Percentiles rank a stretch among this genome's conserved stretches.
These are phyloP conservation scores for Aspergillus campestris DNA, from an alignment of 495 filamentous ascomycete genomes.

Conservation along the genomic window DNA sequence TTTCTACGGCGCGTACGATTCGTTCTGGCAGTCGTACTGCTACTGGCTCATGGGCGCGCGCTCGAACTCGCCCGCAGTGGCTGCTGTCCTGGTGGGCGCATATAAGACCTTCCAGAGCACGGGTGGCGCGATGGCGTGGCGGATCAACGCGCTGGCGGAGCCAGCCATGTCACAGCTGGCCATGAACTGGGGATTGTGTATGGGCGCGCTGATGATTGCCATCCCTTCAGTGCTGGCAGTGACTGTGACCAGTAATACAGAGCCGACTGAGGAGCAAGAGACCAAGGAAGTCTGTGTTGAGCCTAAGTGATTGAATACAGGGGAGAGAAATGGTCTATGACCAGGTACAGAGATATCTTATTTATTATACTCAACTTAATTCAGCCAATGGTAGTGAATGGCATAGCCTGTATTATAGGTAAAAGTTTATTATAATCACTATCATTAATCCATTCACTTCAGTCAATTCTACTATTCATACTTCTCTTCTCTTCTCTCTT, in stretches of 20 bases:
- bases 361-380: too few relatives aligned
- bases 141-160: constrained; percentile 55
- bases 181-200: constrained; percentile 60
- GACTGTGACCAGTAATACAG: constrained; percentile 17
- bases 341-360: too few relatives aligned
- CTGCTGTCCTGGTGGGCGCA: constrained; percentile 82
- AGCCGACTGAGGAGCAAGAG: too few relatives aligned
- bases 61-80: constrained; percentile 75
- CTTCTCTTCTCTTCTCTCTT: too few relatives aligned
- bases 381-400: too few relatives aligned
- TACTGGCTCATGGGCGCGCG: constrained; percentile 85
- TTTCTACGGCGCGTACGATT: constrained; percentile 47
- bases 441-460: too few relatives aligned
- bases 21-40: constrained; percentile 62
- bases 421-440: too few relatives aligned
- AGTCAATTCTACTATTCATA: too few relatives aligned
- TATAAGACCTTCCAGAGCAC: constrained; percentile 91
- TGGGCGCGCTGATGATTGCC: constrained; percentile 56
- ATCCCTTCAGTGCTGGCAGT: constrained; percentile 54
- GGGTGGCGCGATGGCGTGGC: constrained; percentile 77
- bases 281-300: too few relatives aligned
- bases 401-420: too few relatives aligned
- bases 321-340: too few relatives aligned
- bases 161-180: constrained; percentile 50
- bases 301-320: too few relatives aligned